phyloP scores from a whole-genome alignment of 192 early-diverging fungal species.

The Spinellus fusiger region DNA sequence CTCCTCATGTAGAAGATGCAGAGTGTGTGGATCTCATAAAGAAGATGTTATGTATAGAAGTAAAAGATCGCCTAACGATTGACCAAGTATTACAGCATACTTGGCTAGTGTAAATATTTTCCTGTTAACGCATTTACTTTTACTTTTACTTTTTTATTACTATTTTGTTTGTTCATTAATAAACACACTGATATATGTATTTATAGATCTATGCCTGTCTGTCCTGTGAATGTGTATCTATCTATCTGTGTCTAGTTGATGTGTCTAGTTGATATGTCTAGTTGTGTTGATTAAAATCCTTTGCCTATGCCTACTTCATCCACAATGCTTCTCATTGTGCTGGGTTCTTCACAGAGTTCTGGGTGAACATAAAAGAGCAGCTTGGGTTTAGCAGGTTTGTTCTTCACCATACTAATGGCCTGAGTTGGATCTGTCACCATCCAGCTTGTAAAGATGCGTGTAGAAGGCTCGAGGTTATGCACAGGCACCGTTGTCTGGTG shows the following conservation, averaged over 20 bases:
- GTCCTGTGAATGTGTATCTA: too few species aligned
- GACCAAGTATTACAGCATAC: constrained; percentile 65
- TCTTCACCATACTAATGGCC: constrained; percentile 27
- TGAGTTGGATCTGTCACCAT: constrained; percentile 32
- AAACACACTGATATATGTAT: too few species aligned
- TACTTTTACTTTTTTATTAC: too few species aligned
- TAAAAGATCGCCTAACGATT: constrained; percentile 63
- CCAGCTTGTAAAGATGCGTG: constrained; percentile 47
- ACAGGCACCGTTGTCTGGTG: constrained; percentile 44
- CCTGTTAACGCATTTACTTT: too few species aligned
- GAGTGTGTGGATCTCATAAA: constrained; percentile 55
- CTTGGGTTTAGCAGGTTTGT: constrained; percentile 32
- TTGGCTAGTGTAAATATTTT: constrained; percentile 65
- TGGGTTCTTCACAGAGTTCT: constrained; percentile 33
- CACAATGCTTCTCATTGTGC: constrained; percentile 14
- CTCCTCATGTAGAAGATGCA: constrained; percentile 17
- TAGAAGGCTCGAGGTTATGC: constrained; percentile 42
- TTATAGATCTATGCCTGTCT: too few species aligned
- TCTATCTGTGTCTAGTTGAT: too few species aligned
- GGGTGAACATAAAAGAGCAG: constrained; percentile 42
- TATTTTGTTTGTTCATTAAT: too few species aligned
- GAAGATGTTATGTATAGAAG: constrained; percentile 67
- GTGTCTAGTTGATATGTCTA: too few species aligned
- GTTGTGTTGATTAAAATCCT: too few species aligned
- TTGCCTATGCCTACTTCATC: constrained; percentile 14